These are phyloP conservation scores for Avena atlantica DNA, from an alignment of 176 grass and related monocot species.

Conservation along the genomic window DNA sequence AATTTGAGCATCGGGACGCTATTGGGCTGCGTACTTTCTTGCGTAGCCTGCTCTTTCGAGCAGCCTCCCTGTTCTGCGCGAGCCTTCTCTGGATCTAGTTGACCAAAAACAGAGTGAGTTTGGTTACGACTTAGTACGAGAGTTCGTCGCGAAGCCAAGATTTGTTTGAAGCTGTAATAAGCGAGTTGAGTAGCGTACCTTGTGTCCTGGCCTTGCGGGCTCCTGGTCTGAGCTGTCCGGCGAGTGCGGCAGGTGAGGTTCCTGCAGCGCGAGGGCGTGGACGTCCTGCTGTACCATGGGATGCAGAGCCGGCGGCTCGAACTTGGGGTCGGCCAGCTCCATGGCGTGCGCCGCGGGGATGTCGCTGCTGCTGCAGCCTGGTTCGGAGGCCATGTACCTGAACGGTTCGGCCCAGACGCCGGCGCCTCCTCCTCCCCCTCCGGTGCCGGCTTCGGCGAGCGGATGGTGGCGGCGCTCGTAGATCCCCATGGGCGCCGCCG, in stretches of 20 bases:
- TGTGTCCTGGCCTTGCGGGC: conserved; percentile 22
- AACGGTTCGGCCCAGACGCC: conserved; percentile 29
- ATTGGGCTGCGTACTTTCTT: conserved; percentile 49
- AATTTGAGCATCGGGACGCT: neutral
- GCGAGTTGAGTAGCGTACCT: conserved; percentile 8
- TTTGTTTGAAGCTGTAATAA: neutral
- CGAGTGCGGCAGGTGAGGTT: neutral
- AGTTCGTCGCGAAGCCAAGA: neutral
- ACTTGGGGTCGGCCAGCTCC: conserved; percentile 1
- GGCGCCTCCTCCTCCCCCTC: too few species aligned
- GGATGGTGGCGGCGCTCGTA: conserved; percentile 33
- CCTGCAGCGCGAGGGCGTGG: neutral
- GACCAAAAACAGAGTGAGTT: neutral
- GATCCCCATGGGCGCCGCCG: conserved; percentile 42
- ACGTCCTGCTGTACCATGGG: neutral
- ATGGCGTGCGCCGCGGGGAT: neutral
- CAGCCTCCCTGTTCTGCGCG: conserved; percentile 65
- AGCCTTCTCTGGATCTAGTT: conserved; percentile 43
- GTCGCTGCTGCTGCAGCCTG: neutral
- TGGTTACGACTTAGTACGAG: too few species aligned
- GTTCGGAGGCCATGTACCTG: conserved; percentile 8
- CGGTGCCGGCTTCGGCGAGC: neutral
- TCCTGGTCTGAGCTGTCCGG: conserved; percentile 48
- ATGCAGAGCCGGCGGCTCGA: neutral
- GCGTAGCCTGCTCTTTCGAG: conserved; percentile 61